These are phyloP conservation scores for Polytrichum formosum DNA, from an alignment of 225 moss, liverwort and hornwort genomes.

Conservation along the genomic window DNA sequence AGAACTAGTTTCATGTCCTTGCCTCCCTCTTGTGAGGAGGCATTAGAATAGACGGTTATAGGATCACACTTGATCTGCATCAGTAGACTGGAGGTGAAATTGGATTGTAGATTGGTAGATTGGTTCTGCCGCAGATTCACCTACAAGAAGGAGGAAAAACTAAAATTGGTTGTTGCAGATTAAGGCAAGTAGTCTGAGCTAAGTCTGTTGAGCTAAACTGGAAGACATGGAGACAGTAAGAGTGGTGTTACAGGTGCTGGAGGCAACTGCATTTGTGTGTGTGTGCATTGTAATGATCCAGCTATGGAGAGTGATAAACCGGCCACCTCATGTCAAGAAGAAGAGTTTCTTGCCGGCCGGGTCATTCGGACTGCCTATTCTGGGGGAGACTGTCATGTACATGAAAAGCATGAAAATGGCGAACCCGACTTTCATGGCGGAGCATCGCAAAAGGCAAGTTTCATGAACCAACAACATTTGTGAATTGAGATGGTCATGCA, in stretches of 20 bases:
- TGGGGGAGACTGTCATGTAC: slow-evolving; percentile 1
- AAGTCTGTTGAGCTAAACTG: no score
- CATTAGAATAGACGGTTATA: no score
- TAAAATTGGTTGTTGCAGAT: no score
- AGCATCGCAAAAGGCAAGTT: slow-evolving; percentile 6
- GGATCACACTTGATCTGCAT: no score
- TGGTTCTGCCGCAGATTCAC: no score
- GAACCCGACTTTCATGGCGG: slow-evolving; percentile 4
- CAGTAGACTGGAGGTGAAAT: no score
- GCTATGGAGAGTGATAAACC: slow-evolving; percentile 2
- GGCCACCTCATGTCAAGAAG: background rate
- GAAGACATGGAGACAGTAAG: slow-evolving; percentile 1
- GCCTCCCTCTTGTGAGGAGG: no score
- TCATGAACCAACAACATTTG: background rate
- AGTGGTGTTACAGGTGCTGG: slow-evolving; percentile 10
- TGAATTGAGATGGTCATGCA: no score
- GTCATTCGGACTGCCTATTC: slow-evolving; percentile 2
- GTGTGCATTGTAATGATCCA: background rate
- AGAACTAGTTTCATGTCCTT: no score
- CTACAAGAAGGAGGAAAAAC: no score
- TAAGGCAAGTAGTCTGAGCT: no score
- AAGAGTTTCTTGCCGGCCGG: slow-evolving; percentile 2
- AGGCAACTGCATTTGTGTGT: background rate
- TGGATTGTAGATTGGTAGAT: no score
- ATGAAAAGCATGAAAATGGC: slow-evolving; percentile 9